Percentiles rank a stretch among this genome's conserved stretches.
phyloP scores from a whole-genome alignment of 768 basidiomycete genomes.

The Pholiota conissans region DNA sequence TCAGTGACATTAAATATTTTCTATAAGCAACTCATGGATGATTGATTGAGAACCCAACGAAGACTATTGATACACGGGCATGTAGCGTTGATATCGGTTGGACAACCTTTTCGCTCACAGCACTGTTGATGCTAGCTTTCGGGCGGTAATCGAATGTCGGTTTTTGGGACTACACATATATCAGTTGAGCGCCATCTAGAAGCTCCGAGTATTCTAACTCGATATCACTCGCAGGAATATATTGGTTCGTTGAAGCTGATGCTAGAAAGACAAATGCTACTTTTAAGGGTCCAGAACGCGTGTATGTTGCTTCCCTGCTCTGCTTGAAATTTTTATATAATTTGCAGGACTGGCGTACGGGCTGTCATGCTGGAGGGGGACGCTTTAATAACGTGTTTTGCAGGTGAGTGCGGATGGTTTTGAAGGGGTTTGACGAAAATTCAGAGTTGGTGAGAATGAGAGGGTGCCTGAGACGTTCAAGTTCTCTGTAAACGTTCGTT shows the following conservation, averaged over 20 bases:
- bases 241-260: not conserved
- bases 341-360: not conserved
- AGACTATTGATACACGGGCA: not conserved
- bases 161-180: no score
- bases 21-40: not conserved
- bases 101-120: not conserved
- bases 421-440: constrained; percentile 70
- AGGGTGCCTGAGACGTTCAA: constrained; percentile 70
- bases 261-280: not conserved
- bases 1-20: not conserved
- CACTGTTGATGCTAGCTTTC: not conserved
- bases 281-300: not conserved
- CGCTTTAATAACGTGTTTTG: constrained; percentile 74
- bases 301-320: not conserved
- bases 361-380: constrained; percentile 17
- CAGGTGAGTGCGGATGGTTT: constrained; percentile 77
- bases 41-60: not conserved
- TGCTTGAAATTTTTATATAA: no score
- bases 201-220: no score
- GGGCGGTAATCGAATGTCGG: not conserved
- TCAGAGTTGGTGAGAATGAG: constrained; percentile 65
- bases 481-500: constrained; percentile 40
- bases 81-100: not conserved
- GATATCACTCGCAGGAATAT: no score
- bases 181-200: no score